Evolutionary conservation across 192 early-diverging fungal genomes (phyloP).

Genomic region (Radiomyces spectabilis): DNA sequence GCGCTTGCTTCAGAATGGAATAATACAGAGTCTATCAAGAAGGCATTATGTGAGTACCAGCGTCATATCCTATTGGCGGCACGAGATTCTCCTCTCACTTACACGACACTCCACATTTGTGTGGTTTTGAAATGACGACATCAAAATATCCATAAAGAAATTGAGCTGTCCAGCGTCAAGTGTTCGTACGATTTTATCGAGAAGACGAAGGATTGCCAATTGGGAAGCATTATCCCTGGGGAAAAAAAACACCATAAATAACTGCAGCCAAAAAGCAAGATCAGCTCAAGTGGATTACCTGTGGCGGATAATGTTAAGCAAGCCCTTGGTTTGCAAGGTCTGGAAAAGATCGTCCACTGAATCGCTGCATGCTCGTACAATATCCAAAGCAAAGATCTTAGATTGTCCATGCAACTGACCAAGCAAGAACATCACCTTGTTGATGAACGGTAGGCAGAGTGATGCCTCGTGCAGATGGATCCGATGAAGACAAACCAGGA

Average conservation of each 20-base stretch:
- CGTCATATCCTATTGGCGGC: no score
- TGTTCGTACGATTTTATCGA: conserved; percentile 35
- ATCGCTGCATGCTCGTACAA: conserved; percentile 43
- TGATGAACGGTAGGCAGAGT: conserved; percentile 26
- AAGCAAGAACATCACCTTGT: conserved; percentile 41
- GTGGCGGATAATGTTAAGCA: conserved; percentile 43
- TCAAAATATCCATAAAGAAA: conserved; percentile 36
- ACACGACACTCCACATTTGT: conserved; percentile 43
- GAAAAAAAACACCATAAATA: not conserved
- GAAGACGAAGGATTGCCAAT: conserved; percentile 41
- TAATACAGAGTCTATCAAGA: conserved; percentile 45
- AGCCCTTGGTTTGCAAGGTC: conserved; percentile 40
- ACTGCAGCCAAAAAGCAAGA: no score
- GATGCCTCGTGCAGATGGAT: conserved; percentile 31
- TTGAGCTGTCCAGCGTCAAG: conserved; percentile 36
- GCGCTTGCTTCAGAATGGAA: conserved; percentile 30
- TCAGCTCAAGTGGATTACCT: no score
- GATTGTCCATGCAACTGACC: conserved; percentile 36
- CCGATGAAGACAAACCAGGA: conserved; percentile 34
- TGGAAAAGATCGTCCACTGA: conserved; percentile 43
- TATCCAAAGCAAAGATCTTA: conserved; percentile 41
- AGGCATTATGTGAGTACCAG: no score
- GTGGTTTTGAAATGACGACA: conserved; percentile 44
- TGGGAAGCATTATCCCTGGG: conserved; percentile 52
- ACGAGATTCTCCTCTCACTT: no score